Evolutionary conservation across 169 alveolate genomes (phyloP).

Genomic region (Perkinsus marinus): DNA sequence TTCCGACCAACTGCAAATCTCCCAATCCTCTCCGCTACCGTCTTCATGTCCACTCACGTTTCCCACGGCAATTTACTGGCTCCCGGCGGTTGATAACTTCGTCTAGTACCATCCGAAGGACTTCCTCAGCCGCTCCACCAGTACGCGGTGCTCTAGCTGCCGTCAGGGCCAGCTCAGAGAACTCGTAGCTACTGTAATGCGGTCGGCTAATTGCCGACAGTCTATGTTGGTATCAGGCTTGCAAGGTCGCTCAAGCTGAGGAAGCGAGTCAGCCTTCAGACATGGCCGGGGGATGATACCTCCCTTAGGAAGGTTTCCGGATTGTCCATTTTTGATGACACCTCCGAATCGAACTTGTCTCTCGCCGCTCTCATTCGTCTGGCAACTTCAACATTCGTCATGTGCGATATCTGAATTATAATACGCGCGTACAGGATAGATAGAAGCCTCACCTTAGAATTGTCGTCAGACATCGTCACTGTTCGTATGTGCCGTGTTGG

Average conservation of each 20-base stretch:
- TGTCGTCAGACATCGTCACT: background rate
- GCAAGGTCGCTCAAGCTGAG: background rate
- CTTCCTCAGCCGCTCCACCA: background rate
- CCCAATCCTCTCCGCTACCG: background rate
- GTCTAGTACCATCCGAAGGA: background rate
- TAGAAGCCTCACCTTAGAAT: background rate
- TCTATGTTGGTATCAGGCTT: background rate
- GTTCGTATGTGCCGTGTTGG: background rate
- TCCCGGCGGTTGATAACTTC: background rate
- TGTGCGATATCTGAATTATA: too few relatives aligned
- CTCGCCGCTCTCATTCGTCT: background rate
- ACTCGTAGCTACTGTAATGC: background rate
- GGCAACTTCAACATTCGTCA: background rate
- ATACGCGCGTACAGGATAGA: too few relatives aligned
- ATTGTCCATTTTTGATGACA: background rate
- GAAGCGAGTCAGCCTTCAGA: background rate
- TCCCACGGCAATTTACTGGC: background rate
- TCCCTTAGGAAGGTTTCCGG: too few relatives aligned
- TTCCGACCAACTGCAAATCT: background rate
- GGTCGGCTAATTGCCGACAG: background rate
- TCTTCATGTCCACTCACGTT: background rate
- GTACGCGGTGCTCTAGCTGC: background rate
- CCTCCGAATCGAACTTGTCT: background rate
- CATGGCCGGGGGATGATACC: too few relatives aligned
- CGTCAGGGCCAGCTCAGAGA: background rate